phyloP scores from a whole-genome alignment of 768 basidiomycete species.

The Tricholoma sp. region DNA sequence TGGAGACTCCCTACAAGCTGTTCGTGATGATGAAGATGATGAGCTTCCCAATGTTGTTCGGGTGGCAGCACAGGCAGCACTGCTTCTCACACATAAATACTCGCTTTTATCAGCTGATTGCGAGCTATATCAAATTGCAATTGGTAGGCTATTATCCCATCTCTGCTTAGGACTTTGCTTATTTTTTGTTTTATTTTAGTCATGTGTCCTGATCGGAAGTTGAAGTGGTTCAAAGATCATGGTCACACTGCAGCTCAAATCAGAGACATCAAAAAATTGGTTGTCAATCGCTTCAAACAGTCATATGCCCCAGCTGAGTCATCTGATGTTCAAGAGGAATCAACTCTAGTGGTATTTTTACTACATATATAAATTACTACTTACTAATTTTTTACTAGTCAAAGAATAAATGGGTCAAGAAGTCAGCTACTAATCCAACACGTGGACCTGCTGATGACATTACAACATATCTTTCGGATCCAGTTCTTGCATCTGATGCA shows the following conservation, averaged over 20 bases:
- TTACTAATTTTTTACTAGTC: background rate
- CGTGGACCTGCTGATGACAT: background rate
- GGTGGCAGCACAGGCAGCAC: no score
- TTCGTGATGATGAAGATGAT: constrained; percentile 11
- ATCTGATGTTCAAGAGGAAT: background rate
- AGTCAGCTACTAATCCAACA: background rate
- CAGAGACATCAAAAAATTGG: background rate
- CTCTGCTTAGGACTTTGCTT: background rate
- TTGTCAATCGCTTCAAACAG: background rate
- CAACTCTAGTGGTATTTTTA: background rate
- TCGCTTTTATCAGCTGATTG: no score
- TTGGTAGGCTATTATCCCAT: constrained; percentile 10
- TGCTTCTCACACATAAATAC: no score
- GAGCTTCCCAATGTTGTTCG: constrained; percentile 11
- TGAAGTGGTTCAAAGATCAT: constrained; percentile 10
- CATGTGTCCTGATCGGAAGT: background rate
- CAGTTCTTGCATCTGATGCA: background rate
- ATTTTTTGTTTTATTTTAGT: background rate
- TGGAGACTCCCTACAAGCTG: background rate
- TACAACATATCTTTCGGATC: background rate
- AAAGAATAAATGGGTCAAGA: background rate
- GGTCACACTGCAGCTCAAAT: background rate
- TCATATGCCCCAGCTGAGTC: background rate
- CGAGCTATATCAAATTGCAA: constrained; percentile 15
- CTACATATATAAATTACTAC: background rate